Conservation (phyloP, 1,139 yeast species). For the Candida labiduridarum region DNA sequence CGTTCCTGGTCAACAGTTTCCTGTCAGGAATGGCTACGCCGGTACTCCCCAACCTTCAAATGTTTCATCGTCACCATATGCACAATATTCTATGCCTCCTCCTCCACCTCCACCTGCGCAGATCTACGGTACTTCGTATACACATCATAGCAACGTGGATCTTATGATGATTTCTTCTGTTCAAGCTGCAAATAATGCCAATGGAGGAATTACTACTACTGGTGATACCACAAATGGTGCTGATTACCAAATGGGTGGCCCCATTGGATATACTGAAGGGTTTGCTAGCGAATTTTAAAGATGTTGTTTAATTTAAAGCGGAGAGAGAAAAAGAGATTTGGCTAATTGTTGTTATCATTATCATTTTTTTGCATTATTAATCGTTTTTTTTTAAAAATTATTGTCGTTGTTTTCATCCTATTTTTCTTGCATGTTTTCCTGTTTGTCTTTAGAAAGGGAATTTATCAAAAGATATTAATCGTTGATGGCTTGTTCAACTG, state of each 20-base stretch:
- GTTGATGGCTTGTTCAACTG: too few relatives aligned
- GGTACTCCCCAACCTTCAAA: slow-evolving; percentile 9
- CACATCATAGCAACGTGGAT: slow-evolving; percentile 18
- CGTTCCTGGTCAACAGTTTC: not conserved
- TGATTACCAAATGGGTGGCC: slow-evolving; percentile 17
- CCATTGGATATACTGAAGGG: slow-evolving; percentile 15
- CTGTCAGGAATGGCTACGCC: not conserved
- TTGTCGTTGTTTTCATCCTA: not conserved
- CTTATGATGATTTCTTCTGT: slow-evolving; percentile 17
- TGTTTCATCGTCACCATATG: slow-evolving; percentile 6
- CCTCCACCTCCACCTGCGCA: slow-evolving; percentile 6
- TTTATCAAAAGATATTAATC: too few relatives aligned
- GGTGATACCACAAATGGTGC: not conserved
- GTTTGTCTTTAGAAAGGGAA: too few relatives aligned
- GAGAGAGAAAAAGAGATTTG: not conserved
- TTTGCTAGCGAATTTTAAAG: slow-evolving; percentile 8
- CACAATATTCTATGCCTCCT: slow-evolving; percentile 5
- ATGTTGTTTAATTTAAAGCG: not conserved
- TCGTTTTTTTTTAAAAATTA: slow-evolving; percentile 1
- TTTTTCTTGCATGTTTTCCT: not conserved
- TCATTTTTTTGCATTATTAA: not conserved
- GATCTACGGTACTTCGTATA: slow-evolving; percentile 4
- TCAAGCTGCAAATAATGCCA: slow-evolving; percentile 1
- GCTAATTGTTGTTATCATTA: not conserved
- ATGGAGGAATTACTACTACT: not conserved